Percentiles rank a stretch among this genome's conserved stretches.
Conservation (phyloP, 139 green algal species). For the Auxenochlorella pyrenoidosa region DNA sequence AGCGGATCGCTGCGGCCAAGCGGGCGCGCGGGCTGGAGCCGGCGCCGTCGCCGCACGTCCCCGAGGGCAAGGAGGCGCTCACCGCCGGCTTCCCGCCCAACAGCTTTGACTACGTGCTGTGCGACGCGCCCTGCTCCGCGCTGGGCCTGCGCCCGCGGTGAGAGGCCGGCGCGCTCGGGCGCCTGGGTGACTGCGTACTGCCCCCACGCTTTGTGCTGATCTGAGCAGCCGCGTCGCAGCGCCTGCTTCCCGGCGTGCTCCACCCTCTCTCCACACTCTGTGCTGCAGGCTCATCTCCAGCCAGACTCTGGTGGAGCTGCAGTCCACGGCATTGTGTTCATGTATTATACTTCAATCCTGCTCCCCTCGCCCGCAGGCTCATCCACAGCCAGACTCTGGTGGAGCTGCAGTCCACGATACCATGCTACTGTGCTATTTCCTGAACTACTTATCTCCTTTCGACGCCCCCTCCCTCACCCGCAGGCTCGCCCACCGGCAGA, state of each 20-base stretch:
- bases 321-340: too few species aligned
- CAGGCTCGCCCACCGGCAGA: conserved; percentile 47
- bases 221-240: too few species aligned
- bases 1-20: not conserved
- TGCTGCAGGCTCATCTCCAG: too few species aligned
- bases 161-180: not conserved
- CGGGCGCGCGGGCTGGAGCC: not conserved
- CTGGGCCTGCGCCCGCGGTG: conserved; percentile 84
- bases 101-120: conserved; percentile 86
- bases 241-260: too few species aligned
- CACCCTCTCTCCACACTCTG: too few species aligned
- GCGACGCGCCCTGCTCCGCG: conserved; percentile 93
- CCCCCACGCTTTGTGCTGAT: not conserved
- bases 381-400: conserved; percentile 47
- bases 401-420: conserved; percentile 54
- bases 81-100: conserved; percentile 57
- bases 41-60: not conserved
- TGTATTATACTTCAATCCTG: too few species aligned
- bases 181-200: not conserved
- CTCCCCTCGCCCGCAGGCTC: conserved; percentile 15
- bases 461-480: too few species aligned
- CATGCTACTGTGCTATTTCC: too few species aligned
- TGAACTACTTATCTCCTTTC: too few species aligned
- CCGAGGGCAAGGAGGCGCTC: conserved; percentile 5
- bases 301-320: too few species aligned